These are phyloP conservation scores for Candida glucosophila DNA, from an alignment of 1,139 yeast genomes.

Conservation along the genomic window DNA sequence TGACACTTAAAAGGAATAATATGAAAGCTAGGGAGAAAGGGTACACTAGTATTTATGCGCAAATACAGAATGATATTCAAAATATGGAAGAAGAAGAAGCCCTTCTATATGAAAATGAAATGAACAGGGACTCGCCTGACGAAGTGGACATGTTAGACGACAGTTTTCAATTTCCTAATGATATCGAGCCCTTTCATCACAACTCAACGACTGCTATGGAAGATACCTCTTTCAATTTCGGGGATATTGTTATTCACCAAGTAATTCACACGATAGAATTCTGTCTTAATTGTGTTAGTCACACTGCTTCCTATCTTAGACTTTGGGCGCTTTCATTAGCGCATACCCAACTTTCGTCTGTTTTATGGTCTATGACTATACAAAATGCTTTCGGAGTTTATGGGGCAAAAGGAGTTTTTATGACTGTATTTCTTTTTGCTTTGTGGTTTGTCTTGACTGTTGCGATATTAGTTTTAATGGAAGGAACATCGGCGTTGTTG, in stretches of 20 bases:
- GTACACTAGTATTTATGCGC: conserved; percentile 27
- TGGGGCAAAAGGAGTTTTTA: conserved; percentile 61
- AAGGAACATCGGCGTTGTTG: conserved; percentile 97
- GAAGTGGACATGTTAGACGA: conserved; percentile 14
- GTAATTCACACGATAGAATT: conserved; percentile 98
- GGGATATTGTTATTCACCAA: conserved; percentile 94
- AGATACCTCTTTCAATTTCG: conserved; percentile 57
- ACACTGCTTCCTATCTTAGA: conserved; percentile 94
- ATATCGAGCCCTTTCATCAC: conserved; percentile 32
- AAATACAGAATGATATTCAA: conserved; percentile 22
- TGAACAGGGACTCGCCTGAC: conserved; percentile 15
- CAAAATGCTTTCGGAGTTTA: conserved; percentile 63
- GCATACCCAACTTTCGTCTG: conserved; percentile 91
- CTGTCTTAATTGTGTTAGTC: conserved; percentile 94
- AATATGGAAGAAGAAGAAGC: conserved; percentile 28
- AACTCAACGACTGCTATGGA: conserved; percentile 29
- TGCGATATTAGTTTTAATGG: conserved; percentile 89
- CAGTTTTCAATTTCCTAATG: conserved; percentile 35
- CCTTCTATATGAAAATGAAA: conserved; percentile 17
- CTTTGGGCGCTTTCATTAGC: conserved; percentile 97
- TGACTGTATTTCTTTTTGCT: conserved; percentile 74
- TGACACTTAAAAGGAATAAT: conserved; percentile 44
- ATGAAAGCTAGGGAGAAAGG: conserved; percentile 27
- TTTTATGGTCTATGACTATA: conserved; percentile 94
- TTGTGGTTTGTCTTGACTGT: conserved; percentile 94